Conservation (phyloP, 2,329 filamentous ascomycete species). For the Aspergillus sergii region DNA sequence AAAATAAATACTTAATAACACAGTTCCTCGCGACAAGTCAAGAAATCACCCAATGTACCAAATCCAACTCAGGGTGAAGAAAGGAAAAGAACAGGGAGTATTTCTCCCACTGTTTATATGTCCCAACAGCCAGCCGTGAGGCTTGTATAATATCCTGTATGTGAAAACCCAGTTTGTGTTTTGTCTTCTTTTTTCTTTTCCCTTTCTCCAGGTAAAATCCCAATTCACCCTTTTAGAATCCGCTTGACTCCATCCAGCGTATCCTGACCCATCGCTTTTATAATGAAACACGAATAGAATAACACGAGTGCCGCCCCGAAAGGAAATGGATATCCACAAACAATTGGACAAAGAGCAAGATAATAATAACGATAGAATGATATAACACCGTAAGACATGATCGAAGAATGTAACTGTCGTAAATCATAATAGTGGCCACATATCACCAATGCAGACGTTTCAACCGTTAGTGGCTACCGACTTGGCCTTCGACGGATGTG, state of each 20-base stretch:
- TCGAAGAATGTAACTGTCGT: slow-evolving; percentile 14
- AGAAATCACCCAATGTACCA: slow-evolving; percentile 4
- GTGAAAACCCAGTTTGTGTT: not conserved
- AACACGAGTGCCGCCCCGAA: slow-evolving; percentile 14
- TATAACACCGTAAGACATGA: slow-evolving; percentile 6
- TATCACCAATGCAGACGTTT: slow-evolving; percentile 10
- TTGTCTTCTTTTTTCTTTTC: not conserved
- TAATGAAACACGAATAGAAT: slow-evolving; percentile 1
- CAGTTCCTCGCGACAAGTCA: slow-evolving; percentile 6
- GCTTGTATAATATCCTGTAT: slow-evolving; percentile 10
- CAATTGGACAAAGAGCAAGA: not conserved
- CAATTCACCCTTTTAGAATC: not conserved
- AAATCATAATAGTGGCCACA: slow-evolving; percentile 20
- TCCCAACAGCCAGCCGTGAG: slow-evolving; percentile 3
- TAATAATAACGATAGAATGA: slow-evolving; percentile 1
- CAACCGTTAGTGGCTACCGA: slow-evolving; percentile 40
- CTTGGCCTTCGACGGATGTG: slow-evolving; percentile 48
- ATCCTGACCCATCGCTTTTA: slow-evolving; percentile 11
- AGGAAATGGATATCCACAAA: slow-evolving; percentile 7
- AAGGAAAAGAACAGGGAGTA: slow-evolving; percentile 1
- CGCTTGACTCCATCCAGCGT: slow-evolving; percentile 10
- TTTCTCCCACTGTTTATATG: not conserved
- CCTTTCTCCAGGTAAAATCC: not conserved
- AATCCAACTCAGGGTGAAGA: slow-evolving; percentile 1
- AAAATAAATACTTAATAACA: slow-evolving; percentile 7